Evolutionary conservation across 2,329 filamentous ascomycete species (phyloP).

Genomic region (Alternaria sp.): DNA sequence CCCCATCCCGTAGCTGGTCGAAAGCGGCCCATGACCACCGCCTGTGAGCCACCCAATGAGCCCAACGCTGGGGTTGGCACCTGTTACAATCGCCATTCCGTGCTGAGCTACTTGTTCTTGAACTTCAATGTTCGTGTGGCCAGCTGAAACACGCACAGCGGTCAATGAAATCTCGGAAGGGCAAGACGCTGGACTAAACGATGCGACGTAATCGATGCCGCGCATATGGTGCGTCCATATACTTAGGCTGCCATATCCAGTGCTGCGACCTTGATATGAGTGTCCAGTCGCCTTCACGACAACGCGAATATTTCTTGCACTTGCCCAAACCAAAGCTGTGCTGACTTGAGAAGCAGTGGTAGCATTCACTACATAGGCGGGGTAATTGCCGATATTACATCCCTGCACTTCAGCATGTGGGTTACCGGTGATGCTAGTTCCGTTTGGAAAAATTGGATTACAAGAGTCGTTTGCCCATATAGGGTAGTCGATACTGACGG

Average conservation of each 20-base stretch:
- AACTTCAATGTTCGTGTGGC: constrained; percentile 25
- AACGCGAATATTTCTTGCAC: constrained; percentile 28
- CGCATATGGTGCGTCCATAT: constrained; percentile 41
- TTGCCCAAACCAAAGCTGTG: constrained; percentile 31
- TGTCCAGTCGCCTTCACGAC: constrained; percentile 39
- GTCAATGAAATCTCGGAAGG: neutral
- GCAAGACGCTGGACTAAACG: constrained; percentile 28
- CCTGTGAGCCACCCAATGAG: constrained; percentile 51
- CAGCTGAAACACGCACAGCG: constrained; percentile 30
- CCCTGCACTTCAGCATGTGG: constrained; percentile 25
- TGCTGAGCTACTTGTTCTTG: constrained; percentile 19
- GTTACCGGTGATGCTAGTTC: constrained; percentile 37
- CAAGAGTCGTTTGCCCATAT: constrained; percentile 40
- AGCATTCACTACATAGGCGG: constrained; percentile 38
- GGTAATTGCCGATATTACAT: constrained; percentile 33
- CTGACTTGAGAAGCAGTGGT: constrained; percentile 26
- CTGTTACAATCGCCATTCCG: constrained; percentile 25
- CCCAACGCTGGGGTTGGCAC: constrained; percentile 43
- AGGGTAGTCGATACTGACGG: constrained; percentile 39
- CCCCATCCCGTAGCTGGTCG: constrained; percentile 46
- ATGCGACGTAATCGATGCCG: constrained; percentile 27
- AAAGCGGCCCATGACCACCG: constrained; percentile 49
- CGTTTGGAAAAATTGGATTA: constrained; percentile 39
- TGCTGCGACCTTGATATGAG: constrained; percentile 31
- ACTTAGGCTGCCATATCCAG: constrained; percentile 22